Evolutionary conservation across 2,329 filamentous ascomycete genomes (phyloP), one percentile per base, ranked within the genome.

Genomic region (Rugonectria rugulosa): DNA sequence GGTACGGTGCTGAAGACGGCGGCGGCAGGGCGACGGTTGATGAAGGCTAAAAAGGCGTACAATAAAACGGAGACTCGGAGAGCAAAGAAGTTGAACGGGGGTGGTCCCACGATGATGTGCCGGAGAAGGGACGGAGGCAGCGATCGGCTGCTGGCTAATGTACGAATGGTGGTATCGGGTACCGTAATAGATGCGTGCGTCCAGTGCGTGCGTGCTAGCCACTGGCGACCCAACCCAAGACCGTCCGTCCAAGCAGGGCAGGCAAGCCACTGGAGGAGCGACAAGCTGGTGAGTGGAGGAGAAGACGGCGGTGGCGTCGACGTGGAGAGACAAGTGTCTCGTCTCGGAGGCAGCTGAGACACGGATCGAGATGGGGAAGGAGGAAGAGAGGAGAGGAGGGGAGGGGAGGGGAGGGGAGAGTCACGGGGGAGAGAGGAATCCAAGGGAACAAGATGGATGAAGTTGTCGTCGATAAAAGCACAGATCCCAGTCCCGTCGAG

Each of bases 271-370:
- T 38, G 47, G 43, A 45, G 45, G 38, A n/a, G n/a, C n/a, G 43
- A 36, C 32, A 32, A 45, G 41, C 36, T 47, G 56, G 36, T 29
- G 23, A 34, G 27, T 24, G 36, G 43, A 29, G 44, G 34, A 26
- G 37, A 41, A 53, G 51, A 49, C 47, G 45, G 45, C 53, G 42
- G 48, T 47, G 44, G 55, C 45, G 43, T 41, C 36, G 56, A 38
- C 45, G 43, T 41, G 54, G 44, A 60, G 57, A 66, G 61, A 66
- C 63, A 59, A 17, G 32, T 40, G 58, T 61, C 56, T 61, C 58
- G 37, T 47, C 29, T 23, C 17, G 27, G 23, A 34, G 27, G 27
- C 26, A 36, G 37, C n/a, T 24, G 34, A 50, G 55, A 32, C 20
- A 23, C 21, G 45, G 19, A 19, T 36, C 24, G 38, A 17, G 44